phyloP scores from a whole-genome alignment of 2,329 filamentous ascomycete genomes.

The Trichophyton mentagrophytes region DNA sequence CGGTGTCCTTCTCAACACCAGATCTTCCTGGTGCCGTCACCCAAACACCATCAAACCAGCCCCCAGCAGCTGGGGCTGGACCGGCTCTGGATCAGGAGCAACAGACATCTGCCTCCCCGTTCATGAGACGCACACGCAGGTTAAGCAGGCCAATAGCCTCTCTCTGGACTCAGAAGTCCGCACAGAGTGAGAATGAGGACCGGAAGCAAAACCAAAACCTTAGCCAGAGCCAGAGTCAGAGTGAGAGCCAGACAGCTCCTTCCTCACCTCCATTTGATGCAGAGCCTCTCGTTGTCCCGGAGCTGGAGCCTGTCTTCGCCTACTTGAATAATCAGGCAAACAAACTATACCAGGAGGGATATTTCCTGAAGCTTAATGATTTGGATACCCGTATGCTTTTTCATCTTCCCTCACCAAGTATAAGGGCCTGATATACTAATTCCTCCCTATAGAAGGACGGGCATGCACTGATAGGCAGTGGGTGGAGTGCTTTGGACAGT shows the following conservation, averaged over 20 bases:
- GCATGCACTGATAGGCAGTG: conserved; percentile 77
- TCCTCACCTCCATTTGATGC: neutral
- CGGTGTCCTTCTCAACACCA: conserved; percentile 3
- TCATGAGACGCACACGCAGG: neutral
- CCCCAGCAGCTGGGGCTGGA: neutral
- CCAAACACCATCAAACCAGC: neutral
- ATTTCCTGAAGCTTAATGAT: conserved; percentile 93
- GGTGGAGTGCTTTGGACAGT: conserved; percentile 93
- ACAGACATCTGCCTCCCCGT: neutral
- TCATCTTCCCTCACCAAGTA: neutral
- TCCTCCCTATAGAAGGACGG: conserved; percentile 55
- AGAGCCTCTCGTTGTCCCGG: conserved; percentile 39
- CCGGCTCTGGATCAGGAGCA: conserved; percentile 4
- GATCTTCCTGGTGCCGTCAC: conserved; percentile 2
- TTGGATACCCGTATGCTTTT: conserved; percentile 66
- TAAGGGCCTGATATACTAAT: conserved; percentile 15
- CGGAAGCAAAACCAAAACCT: neutral
- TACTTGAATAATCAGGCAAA: conserved; percentile 91
- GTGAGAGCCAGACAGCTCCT: neutral
- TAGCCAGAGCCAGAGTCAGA: neutral
- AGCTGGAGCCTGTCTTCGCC: conserved; percentile 86
- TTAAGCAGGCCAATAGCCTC: neutral
- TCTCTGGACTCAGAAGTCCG: neutral
- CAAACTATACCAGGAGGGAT: conserved; percentile 95
- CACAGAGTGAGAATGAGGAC: neutral